Conservation (phyloP, 2,329 filamentous ascomycete genomes). For the Paraconiothyrium brasiliense region DNA sequence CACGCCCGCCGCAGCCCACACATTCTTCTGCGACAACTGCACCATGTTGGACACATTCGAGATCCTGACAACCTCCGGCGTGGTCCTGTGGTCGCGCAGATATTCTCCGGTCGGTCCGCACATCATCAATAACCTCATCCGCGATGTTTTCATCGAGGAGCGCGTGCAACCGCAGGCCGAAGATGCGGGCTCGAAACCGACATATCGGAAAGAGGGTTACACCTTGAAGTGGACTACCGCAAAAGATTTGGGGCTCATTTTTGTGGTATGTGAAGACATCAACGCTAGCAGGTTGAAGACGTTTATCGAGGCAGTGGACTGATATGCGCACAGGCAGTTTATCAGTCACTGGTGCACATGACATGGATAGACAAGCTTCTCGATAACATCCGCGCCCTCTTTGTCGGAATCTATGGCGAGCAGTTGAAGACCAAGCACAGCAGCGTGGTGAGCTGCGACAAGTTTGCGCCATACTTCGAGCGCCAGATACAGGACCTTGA, state of each 20-base stretch:
- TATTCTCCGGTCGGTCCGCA: slow-evolving; percentile 82
- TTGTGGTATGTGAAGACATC: slow-evolving; percentile 74
- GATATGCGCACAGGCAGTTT: slow-evolving; percentile 75
- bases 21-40: slow-evolving; percentile 3
- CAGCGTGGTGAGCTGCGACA: slow-evolving; percentile 76
- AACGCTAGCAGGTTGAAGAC: not conserved
- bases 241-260: slow-evolving; percentile 93
- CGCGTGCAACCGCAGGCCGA: slow-evolving; percentile 71
- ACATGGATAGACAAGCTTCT: slow-evolving; percentile 97
- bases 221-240: slow-evolving; percentile 92
- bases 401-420: slow-evolving; percentile 87
- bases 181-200: slow-evolving; percentile 71
- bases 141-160: slow-evolving; percentile 97
- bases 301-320: not conserved
- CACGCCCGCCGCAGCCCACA: slow-evolving; percentile 15
- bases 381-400: slow-evolving; percentile 92
- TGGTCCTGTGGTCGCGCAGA: slow-evolving; percentile 93
- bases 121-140: slow-evolving; percentile 93
- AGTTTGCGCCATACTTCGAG: slow-evolving; percentile 92
- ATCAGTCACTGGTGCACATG: slow-evolving; percentile 92
- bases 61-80: slow-evolving; percentile 92
- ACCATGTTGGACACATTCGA: slow-evolving; percentile 95
- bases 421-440: slow-evolving; percentile 84
- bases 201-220: slow-evolving; percentile 91
- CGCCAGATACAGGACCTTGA: slow-evolving; percentile 88